Evolutionary conservation across 2,329 filamentous ascomycete species (phyloP), one percentile per base, ranked within the genome.

Genomic region (Ilyonectria robusta): DNA sequence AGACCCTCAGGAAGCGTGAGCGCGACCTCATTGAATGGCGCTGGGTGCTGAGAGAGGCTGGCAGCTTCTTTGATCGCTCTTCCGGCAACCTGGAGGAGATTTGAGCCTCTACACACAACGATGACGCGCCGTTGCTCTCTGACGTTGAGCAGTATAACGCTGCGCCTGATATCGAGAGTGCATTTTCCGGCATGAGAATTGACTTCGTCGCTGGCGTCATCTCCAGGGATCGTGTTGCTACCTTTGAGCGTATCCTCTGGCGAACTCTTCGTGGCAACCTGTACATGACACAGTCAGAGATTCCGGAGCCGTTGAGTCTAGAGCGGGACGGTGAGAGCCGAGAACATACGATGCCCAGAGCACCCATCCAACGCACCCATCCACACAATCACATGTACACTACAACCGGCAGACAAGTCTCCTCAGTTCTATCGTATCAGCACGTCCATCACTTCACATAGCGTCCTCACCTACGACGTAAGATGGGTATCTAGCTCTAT

Each of bases 211-310:
- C 96, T 61, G 96, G 96, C 82, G 96, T 98, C 75, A 98, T 99
- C 75, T 89, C 93, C 42, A 91, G 96, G 61, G 95, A 98, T 78
- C 91, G 95, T 57, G 95, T 99, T 67, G 95, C 92, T 15, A 93
- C 95, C 29, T 99, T 99, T 79, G 97, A 99, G 84, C 92, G 96
- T 66, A 99, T 99, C 74, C 87, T 99, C 58, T 99, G 96, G 96
- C 91, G 96, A 77, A 98, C 97, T 0, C 89, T 99, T 47, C 94
- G 96, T 81, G 96, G 96, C 77, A 99, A 99, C 82, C 85, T 99
- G 70, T 99, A 98, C 87, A 99, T 99, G 96, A 99, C 99, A 84
- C 97, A 99, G 85, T 95, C 95, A 44, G 96, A 99, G 86, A 99
- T 99, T 69, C 92, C 94, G 8, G 95, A 99, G 80, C 91, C 94